Percentiles rank a stretch among this genome's conserved stretches.
Evolutionary conservation across 2,329 filamentous ascomycete genomes (phyloP).

Genomic region (Chaetomiaceae sp.): DNA sequence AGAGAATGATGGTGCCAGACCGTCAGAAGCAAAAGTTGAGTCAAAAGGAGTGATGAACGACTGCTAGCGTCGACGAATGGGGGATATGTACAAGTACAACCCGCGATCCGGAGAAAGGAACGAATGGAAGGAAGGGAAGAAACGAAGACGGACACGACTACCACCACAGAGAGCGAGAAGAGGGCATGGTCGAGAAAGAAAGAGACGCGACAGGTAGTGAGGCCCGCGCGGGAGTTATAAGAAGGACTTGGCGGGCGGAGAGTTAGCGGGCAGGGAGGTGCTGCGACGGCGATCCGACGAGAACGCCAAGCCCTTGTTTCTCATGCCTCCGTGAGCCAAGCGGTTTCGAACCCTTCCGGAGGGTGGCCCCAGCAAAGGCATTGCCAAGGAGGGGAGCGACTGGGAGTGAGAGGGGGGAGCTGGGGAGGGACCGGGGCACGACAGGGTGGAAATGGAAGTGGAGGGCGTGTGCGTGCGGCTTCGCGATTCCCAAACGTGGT

Average conservation of each 20-base stretch:
- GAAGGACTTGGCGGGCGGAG: not conserved
- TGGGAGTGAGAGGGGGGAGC: slow-evolving; percentile 15
- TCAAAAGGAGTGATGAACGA: slow-evolving; percentile 42
- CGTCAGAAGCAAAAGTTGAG: slow-evolving; percentile 30
- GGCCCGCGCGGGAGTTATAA: slow-evolving; percentile 27
- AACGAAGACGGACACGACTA: slow-evolving; percentile 34
- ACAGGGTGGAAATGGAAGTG: too few relatives aligned
- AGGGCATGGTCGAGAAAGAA: slow-evolving; percentile 35
- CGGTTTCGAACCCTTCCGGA: slow-evolving; percentile 23
- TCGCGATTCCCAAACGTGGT: slow-evolving; percentile 38
- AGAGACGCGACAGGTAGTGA: slow-evolving; percentile 25
- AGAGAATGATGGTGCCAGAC: slow-evolving; percentile 48
- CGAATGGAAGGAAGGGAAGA: slow-evolving; percentile 38
- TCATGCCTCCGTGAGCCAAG: slow-evolving; percentile 31
- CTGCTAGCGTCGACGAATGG: slow-evolving; percentile 32
- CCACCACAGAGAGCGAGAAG: slow-evolving; percentile 36
- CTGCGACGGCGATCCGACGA: slow-evolving; percentile 22
- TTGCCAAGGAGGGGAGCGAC: slow-evolving; percentile 23
- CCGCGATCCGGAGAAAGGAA: slow-evolving; percentile 32
- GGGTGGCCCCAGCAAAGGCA: slow-evolving; percentile 3
- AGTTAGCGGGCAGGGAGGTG: slow-evolving; percentile 10
- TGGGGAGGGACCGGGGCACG: slow-evolving; percentile 2
- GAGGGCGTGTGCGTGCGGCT: slow-evolving; percentile 29
- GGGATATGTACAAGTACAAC: slow-evolving; percentile 23
- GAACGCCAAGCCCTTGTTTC: slow-evolving; percentile 34